Conservation (phyloP, 192 early-diverging fungal species). For the Coemansia sp. region DNA sequence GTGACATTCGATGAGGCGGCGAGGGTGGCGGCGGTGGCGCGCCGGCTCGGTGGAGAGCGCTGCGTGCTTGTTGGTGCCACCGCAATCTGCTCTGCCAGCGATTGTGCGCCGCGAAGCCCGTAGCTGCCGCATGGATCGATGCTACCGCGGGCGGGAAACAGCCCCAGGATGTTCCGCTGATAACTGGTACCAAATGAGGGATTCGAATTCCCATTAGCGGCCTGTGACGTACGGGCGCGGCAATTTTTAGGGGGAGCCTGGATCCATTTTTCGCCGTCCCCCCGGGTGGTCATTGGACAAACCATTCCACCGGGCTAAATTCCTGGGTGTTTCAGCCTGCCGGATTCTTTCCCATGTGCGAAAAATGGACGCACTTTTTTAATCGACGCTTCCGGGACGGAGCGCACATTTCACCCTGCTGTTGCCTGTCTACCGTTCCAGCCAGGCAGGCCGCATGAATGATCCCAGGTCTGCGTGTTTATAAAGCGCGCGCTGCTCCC, state of each 20-base stretch:
- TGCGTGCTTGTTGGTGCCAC: slow-evolving; percentile 31
- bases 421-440: not conserved
- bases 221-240: slow-evolving; percentile 3
- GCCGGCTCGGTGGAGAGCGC: slow-evolving; percentile 19
- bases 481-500: not conserved
- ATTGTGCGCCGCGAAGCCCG: not conserved
- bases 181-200: slow-evolving; percentile 5
- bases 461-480: not conserved
- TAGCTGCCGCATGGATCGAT: no score
- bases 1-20: slow-evolving; percentile 42
- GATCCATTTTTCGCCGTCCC: slow-evolving; percentile 1
- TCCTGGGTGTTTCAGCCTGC: slow-evolving; percentile 4
- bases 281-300: slow-evolving; percentile 1
- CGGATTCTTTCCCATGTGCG: not conserved
- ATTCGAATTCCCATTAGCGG: not conserved
- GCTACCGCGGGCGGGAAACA: no score
- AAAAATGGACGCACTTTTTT: slow-evolving; percentile 1
- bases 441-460: not conserved
- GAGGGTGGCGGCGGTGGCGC: slow-evolving; percentile 17
- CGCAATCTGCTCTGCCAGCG: slow-evolving; percentile 6
- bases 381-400: slow-evolving; percentile 1
- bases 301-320: slow-evolving; percentile 7
- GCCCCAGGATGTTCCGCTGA: no score
- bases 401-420: slow-evolving; percentile 5
- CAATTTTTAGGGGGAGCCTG: not conserved